phyloP scores from a whole-genome alignment of 495 filamentous ascomycete genomes.

The Xylaria curta region DNA sequence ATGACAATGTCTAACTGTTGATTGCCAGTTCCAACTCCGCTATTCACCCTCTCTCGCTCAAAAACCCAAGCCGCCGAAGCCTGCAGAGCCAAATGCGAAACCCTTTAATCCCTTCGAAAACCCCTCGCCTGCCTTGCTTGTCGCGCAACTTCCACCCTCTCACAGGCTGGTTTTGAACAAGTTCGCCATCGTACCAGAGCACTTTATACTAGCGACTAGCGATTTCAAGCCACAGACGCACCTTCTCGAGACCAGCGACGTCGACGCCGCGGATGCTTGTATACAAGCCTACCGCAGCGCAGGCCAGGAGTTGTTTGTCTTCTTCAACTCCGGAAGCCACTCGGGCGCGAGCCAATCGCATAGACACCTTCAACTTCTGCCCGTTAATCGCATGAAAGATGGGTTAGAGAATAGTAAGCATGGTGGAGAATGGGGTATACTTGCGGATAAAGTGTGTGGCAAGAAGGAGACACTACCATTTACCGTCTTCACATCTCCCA shows the following conservation, averaged over 20 bases:
- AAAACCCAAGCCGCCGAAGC: conserved; percentile 64
- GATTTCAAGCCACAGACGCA: conserved; percentile 71
- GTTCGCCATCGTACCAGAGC: conserved; percentile 77
- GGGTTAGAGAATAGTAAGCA: conserved; percentile 44
- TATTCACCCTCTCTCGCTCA: conserved; percentile 78
- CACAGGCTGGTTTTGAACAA: conserved; percentile 82
- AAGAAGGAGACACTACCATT: conserved; percentile 37
- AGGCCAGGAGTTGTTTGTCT: conserved; percentile 66
- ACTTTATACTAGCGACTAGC: conserved; percentile 79
- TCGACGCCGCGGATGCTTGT: conserved; percentile 69
- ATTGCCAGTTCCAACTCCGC: conserved; percentile 69
- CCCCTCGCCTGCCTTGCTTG: conserved; percentile 65
- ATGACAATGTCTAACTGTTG: conserved; percentile 19
- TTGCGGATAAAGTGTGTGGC: conserved; percentile 57
- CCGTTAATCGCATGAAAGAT: conserved; percentile 69
- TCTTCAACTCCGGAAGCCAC: conserved; percentile 81
- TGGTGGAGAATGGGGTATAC: conserved; percentile 50
- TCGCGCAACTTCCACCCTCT: conserved; percentile 60
- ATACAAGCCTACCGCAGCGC: conserved; percentile 62
- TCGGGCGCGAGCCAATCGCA: conserved; percentile 85
- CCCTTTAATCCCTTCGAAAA: conserved; percentile 76
- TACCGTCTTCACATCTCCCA: conserved; percentile 35
- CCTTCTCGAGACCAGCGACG: conserved; percentile 68
- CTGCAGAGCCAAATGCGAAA: conserved; percentile 43
- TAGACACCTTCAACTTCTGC: conserved; percentile 79